Percentiles rank a stretch among this genome's conserved stretches.
Conservation (phyloP, 1,284 basidiomycete genomes). For the Tilletia walkeri region DNA sequence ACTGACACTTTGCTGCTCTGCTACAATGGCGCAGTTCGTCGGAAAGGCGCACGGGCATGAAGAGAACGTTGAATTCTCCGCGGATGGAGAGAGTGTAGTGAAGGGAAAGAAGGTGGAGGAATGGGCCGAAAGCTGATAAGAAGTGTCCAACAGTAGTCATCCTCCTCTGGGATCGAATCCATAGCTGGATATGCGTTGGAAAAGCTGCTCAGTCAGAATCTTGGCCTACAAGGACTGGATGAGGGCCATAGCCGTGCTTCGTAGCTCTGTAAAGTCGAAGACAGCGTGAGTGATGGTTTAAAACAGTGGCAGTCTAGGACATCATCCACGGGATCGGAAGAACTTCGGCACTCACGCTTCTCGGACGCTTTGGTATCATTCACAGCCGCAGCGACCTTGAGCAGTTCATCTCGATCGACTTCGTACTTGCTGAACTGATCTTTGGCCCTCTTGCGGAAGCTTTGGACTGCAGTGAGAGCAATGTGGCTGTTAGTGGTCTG, state of each 20-base stretch:
- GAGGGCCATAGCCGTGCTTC: slow-evolving; percentile 12
- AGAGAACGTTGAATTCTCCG: slow-evolving; percentile 77
- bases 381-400: slow-evolving; percentile 4
- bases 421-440: slow-evolving; percentile 10
- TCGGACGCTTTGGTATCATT: slow-evolving; percentile 16
- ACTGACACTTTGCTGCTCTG: too few relatives aligned
- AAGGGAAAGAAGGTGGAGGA: slow-evolving; percentile 61
- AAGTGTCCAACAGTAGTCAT: too few relatives aligned
- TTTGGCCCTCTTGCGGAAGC: slow-evolving; percentile 8
- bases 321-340: neutral
- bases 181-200: neutral
- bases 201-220: too few relatives aligned
- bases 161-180: too few relatives aligned
- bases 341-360: neutral
- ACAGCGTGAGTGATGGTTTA: neutral
- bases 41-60: slow-evolving; percentile 71
- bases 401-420: neutral
- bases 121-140: slow-evolving; percentile 23
- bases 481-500: neutral
- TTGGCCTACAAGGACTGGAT: slow-evolving; percentile 4
- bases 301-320: neutral
- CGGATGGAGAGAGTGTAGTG: slow-evolving; percentile 70
- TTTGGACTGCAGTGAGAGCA: neutral
- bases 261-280: neutral
- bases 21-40: slow-evolving; percentile 64